Evolutionary conservation across 139 green algal genomes (phyloP).

Genomic region (Picochlorum sp.): DNA sequence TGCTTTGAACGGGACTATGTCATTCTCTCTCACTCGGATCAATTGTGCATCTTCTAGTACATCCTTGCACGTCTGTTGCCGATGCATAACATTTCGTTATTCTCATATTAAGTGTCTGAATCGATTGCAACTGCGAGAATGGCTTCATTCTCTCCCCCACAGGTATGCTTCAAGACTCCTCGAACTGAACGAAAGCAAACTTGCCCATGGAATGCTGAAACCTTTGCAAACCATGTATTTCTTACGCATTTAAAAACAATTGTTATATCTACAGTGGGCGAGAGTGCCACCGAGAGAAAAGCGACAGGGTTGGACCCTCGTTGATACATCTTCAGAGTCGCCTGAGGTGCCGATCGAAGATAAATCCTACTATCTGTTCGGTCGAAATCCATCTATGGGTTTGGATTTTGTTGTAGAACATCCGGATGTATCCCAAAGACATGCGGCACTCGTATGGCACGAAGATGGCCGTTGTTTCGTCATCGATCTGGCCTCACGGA

Average conservation of each 20-base stretch:
- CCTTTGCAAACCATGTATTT: no score
- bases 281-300: background rate
- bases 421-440: slow-evolving; percentile 25
- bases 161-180: background rate
- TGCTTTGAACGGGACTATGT: no score
- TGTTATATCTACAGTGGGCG: background rate
- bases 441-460: slow-evolving; percentile 66
- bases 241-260: background rate
- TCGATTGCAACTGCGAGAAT: background rate
- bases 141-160: background rate
- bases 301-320: background rate
- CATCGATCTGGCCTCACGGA: slow-evolving; percentile 45
- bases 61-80: no score
- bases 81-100: no score
- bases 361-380: background rate
- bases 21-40: no score
- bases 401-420: slow-evolving; percentile 26
- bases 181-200: no score
- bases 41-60: no score
- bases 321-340: background rate
- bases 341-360: background rate
- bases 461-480: slow-evolving; percentile 56
- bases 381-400: background rate
- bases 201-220: no score
- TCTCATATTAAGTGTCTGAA: no score